Evolutionary conservation across 305 asterid species (phyloP).

Genomic region (Fraxinus baroniana): DNA sequence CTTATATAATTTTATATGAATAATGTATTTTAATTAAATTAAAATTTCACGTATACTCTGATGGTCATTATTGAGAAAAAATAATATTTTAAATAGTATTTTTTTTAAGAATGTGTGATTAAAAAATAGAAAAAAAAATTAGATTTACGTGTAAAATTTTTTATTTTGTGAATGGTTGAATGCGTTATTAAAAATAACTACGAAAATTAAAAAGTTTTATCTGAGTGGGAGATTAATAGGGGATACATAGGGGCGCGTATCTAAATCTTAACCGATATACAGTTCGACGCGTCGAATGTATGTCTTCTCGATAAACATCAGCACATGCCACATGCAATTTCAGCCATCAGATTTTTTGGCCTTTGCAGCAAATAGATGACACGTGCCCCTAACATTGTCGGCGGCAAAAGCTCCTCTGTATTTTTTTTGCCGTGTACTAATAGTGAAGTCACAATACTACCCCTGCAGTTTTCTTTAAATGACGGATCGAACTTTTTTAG

Average conservation of each 20-base stretch:
- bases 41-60: too few relatives aligned
- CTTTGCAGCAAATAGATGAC: not conserved
- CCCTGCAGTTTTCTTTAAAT: not conserved
- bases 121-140: too few relatives aligned
- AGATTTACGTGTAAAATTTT: too few relatives aligned
- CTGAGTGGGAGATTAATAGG: too few relatives aligned
- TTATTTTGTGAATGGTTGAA: too few relatives aligned
- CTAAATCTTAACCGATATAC: not conserved
- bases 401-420: not conserved
- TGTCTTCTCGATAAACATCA: slow-evolving; percentile 2
- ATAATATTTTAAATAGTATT: too few relatives aligned
- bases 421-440: not conserved
- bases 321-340: slow-evolving; percentile 27
- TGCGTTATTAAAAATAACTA: too few relatives aligned
- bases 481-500: not conserved
- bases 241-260: not conserved
- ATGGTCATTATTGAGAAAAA: too few relatives aligned
- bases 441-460: not conserved
- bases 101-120: too few relatives aligned
- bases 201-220: too few relatives aligned
- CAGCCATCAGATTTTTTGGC: not conserved
- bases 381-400: slow-evolving; percentile 24
- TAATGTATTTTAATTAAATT: too few relatives aligned
- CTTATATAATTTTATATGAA: too few relatives aligned
- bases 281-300: not conserved